These are phyloP conservation scores for Pichia insulana DNA, from an alignment of 805 yeast species.

Conservation along the genomic window DNA sequence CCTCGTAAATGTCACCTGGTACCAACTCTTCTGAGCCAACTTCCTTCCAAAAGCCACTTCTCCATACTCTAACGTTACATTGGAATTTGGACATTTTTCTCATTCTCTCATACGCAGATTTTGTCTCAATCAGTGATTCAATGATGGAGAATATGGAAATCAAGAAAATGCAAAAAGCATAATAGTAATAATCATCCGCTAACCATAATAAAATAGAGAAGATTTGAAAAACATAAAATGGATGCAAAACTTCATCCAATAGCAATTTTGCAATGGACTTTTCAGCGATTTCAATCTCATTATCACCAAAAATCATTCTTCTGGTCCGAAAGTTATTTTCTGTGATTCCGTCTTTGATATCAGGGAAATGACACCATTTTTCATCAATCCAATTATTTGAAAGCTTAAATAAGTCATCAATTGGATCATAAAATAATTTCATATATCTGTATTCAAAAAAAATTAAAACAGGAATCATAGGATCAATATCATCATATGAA, in stretches of 20 bases:
- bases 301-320: constrained; percentile 63
- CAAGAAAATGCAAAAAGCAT: constrained; percentile 84
- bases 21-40: constrained; percentile 70
- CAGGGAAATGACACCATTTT: constrained; percentile 57
- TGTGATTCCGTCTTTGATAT: constrained; percentile 59
- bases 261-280: constrained; percentile 58
- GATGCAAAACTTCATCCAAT: constrained; percentile 85
- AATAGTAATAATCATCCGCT: constrained; percentile 85
- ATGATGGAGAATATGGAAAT: constrained; percentile 75
- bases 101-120: constrained; percentile 59
- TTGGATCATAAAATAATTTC: constrained; percentile 74
- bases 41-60: constrained; percentile 90
- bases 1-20: constrained; percentile 93
- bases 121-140: constrained; percentile 83
- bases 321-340: constrained; percentile 64
- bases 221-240: constrained; percentile 90
- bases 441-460: constrained; percentile 77
- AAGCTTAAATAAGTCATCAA: constrained; percentile 77
- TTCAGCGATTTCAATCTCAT: constrained; percentile 66
- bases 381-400: constrained; percentile 82
- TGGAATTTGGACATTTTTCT: constrained; percentile 63
- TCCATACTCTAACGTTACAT: constrained; percentile 82
- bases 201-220: constrained; percentile 90
- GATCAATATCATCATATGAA: constrained; percentile 38
- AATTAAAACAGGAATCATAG: constrained; percentile 60